A percentile compares a stretch with the other conserved stretches of the same genome.
Conservation (phyloP, 2,329 filamentous ascomycete genomes). For the Clonostachys sp. region DNA sequence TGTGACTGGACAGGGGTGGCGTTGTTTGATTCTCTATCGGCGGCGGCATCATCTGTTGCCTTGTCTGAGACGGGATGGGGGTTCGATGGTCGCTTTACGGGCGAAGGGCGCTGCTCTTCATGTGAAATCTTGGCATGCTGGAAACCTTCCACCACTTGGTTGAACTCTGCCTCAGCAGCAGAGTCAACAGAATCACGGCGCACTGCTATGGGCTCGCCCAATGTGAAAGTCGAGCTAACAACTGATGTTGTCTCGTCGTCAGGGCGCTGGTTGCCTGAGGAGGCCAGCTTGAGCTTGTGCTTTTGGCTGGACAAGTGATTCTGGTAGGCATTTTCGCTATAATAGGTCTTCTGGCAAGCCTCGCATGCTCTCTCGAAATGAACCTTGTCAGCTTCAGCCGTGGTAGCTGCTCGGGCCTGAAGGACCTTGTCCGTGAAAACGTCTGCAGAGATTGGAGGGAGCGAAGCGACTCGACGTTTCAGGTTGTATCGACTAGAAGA, state of each 20-base stretch:
- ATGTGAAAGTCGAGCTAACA: slow-evolving; percentile 85
- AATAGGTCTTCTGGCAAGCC: slow-evolving; percentile 87
- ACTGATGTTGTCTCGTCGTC: slow-evolving; percentile 76
- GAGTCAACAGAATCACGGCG: slow-evolving; percentile 50
- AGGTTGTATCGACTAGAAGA: slow-evolving; percentile 79
- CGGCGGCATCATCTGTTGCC: slow-evolving; percentile 35
- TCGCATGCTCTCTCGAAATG: slow-evolving; percentile 81
- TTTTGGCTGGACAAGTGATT: slow-evolving; percentile 92
- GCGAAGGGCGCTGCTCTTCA: slow-evolving; percentile 35
- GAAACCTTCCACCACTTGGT: slow-evolving; percentile 71
- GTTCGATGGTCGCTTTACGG: slow-evolving; percentile 50
- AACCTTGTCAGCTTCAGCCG: slow-evolving; percentile 80
- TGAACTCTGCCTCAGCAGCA: slow-evolving; percentile 71
- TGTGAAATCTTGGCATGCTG: slow-evolving; percentile 65
- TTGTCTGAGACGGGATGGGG: slow-evolving; percentile 36
- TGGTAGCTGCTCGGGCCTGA: slow-evolving; percentile 80
- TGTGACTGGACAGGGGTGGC: slow-evolving; percentile 26
- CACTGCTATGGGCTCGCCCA: slow-evolving; percentile 68
- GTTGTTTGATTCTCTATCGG: slow-evolving; percentile 37
- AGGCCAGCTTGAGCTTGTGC: slow-evolving; percentile 62
- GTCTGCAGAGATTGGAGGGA: slow-evolving; percentile 88
- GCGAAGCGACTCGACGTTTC: slow-evolving; percentile 85
- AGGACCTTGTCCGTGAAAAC: slow-evolving; percentile 94
- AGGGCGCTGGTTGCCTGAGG: slow-evolving; percentile 30
- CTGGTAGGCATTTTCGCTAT: slow-evolving; percentile 90